Evolutionary conservation across 2,329 filamentous ascomycete genomes (phyloP).

Genomic region (Stemphylium beticola): DNA sequence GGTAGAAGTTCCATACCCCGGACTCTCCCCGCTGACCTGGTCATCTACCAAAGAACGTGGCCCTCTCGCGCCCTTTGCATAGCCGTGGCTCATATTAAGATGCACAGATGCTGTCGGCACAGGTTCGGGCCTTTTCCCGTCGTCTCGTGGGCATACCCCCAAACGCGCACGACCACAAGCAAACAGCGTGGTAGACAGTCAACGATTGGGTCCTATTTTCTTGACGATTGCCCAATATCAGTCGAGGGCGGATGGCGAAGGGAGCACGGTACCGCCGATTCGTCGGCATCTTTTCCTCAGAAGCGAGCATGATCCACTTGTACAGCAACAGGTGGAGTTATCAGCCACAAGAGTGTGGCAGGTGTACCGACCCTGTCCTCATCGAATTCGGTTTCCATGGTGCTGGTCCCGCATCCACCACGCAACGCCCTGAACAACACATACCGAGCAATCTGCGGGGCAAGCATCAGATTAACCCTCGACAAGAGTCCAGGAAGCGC

Average conservation of each 20-base stretch:
- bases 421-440: not conserved
- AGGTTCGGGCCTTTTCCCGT: constrained; percentile 7
- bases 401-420: not conserved
- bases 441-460: not conserved
- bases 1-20: constrained; percentile 1
- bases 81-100: not conserved
- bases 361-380: not conserved
- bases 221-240: not conserved
- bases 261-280: not conserved
- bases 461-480: not conserved
- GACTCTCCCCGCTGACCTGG: constrained; percentile 9
- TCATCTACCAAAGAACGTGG: constrained; percentile 6
- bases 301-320: not conserved
- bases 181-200: not conserved
- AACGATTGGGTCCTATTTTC: not conserved
- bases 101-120: not conserved
- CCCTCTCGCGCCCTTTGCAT: not conserved
- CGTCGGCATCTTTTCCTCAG: not conserved
- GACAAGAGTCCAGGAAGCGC: not conserved
- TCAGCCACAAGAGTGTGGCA: not conserved
- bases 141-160: not conserved
- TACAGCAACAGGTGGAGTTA: not conserved
- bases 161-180: not conserved
- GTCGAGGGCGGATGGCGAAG: not conserved
- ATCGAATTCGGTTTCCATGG: not conserved